Evolutionary conservation across 148 eudicot genomes (phyloP).

Genomic region (Cornus florida): DNA sequence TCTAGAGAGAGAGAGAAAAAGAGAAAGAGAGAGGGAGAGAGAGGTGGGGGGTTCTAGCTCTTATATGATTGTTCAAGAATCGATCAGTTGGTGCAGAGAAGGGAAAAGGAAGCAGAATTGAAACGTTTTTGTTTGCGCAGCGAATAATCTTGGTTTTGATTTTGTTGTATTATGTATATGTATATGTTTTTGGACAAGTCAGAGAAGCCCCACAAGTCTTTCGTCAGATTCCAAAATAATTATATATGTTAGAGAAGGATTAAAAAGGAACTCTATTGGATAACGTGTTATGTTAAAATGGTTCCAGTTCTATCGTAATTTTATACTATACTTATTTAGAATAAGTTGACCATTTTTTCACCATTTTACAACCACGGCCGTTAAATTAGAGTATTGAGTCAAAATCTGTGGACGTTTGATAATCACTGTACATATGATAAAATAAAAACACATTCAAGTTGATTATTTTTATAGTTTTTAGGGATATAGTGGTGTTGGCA

Average conservation of each 20-base stretch:
- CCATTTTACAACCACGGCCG: too few relatives aligned
- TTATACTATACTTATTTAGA: too few relatives aligned
- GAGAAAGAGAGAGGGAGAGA: neutral
- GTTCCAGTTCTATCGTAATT: neutral
- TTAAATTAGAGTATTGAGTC: too few relatives aligned
- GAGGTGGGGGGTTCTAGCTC: neutral
- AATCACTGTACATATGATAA: too few relatives aligned
- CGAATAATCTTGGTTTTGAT: neutral
- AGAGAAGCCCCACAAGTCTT: neutral
- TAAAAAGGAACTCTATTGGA: neutral
- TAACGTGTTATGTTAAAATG: neutral
- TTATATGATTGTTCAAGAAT: constrained; percentile 2
- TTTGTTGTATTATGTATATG: neutral
- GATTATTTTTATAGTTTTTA: too few relatives aligned
- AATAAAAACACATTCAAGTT: too few relatives aligned
- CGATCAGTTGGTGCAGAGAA: neutral
- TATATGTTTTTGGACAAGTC: neutral
- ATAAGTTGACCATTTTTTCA: too few relatives aligned
- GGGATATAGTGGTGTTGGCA: too few relatives aligned
- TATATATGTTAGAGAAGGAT: neutral
- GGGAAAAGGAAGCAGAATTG: neutral
- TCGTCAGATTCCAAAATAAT: neutral
- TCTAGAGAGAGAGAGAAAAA: constrained; percentile 13
- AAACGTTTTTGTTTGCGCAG: constrained; percentile 2
- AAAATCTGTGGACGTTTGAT: too few relatives aligned